Conservation (phyloP, 192 early-diverging fungal species). For the Backusella australiensis region DNA sequence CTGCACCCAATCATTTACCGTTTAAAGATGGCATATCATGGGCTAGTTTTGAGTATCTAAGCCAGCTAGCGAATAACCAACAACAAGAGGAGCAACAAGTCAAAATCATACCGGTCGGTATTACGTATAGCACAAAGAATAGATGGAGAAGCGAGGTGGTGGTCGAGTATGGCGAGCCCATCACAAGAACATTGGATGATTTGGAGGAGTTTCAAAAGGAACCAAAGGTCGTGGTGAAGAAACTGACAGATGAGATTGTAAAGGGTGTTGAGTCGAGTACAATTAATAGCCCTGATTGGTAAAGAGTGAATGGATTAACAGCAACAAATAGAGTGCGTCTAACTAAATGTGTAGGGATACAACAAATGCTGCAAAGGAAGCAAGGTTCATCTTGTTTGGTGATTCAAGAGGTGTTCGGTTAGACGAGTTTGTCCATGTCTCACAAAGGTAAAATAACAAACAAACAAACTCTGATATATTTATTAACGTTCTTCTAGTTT, state of each 20-base stretch:
- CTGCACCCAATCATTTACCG: constrained; percentile 39
- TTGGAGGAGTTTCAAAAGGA: constrained; percentile 38
- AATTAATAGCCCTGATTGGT: constrained; percentile 51
- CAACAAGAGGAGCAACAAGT: not conserved
- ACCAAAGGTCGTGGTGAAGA: constrained; percentile 37
- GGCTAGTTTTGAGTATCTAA: constrained; percentile 40
- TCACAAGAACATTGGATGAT: constrained; percentile 28
- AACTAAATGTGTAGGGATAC: constrained; percentile 33
- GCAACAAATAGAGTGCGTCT: too few relatives aligned
- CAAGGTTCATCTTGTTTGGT: constrained; percentile 40
- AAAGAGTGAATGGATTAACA: not conserved
- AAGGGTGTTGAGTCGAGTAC: constrained; percentile 38
- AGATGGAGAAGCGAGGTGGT: constrained; percentile 39
- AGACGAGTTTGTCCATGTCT: constrained; percentile 41
- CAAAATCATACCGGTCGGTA: constrained; percentile 34
- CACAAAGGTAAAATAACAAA: constrained; percentile 39
- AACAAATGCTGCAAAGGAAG: constrained; percentile 33
- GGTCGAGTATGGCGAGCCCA: constrained; percentile 40
- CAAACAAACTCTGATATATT: not conserved
- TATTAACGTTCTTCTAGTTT: constrained; percentile 13
- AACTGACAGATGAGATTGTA: constrained; percentile 37
- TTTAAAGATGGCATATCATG: constrained; percentile 53
- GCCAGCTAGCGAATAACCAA: constrained; percentile 7
- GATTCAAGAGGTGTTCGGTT: constrained; percentile 32
- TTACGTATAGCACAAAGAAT: constrained; percentile 39